Percentiles rank a stretch among this genome's conserved stretches.
Conservation (phyloP, 139 green algal species). For the Chloropicon primus region DNA sequence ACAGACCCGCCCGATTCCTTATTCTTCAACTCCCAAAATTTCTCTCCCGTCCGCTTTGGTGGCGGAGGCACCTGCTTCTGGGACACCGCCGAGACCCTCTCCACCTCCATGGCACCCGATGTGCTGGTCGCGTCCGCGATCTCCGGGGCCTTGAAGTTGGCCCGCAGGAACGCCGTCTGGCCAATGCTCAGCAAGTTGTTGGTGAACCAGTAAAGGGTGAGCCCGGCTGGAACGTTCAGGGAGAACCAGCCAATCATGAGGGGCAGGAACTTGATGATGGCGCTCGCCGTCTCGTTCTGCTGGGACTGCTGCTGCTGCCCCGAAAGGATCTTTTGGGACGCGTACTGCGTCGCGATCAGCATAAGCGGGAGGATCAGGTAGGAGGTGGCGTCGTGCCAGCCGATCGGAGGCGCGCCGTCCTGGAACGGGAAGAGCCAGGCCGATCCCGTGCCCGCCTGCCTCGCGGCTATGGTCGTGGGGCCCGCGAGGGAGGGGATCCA, state of each 20-base stretch:
- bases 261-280: conserved; percentile 3
- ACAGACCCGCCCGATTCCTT: neutral
- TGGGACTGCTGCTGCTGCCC: neutral
- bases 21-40: neutral
- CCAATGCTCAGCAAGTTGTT: conserved; percentile 91
- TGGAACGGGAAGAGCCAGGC: conserved; percentile 58
- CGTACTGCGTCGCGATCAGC: conserved; percentile 57
- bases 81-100: neutral
- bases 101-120: neutral
- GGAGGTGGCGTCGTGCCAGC: conserved; percentile 41
- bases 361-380: conserved; percentile 57
- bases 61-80: neutral
- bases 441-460: conserved; percentile 25
- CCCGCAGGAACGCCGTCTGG: conserved; percentile 48
- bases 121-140: neutral
- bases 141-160: neutral
- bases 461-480: conserved; percentile 39
- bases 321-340: conserved; percentile 59
- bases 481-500: conserved; percentile 83
- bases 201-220: conserved; percentile 97
- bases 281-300: neutral
- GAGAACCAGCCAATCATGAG: conserved; percentile 84
- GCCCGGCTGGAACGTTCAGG: conserved; percentile 87
- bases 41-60: neutral
- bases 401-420: conserved; percentile 45